Base-by-base conservation (phyloP, 176 grass and related monocot genomes). In the Phoenix roebelenii region DNA sequence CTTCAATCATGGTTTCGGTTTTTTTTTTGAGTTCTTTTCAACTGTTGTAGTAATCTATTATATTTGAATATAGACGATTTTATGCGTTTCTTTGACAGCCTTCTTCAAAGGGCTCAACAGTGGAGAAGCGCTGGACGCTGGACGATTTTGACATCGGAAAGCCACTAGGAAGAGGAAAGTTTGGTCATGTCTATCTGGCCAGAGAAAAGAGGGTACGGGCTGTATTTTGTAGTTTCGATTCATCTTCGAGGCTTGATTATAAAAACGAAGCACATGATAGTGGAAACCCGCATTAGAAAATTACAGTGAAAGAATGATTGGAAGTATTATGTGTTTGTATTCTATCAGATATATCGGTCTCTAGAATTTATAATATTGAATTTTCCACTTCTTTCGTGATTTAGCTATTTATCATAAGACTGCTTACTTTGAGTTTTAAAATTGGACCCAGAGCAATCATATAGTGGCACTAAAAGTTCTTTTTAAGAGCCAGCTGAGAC, bases 381-480 rank as follows among this genome's bases (percentile, higher is more conserved):
- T 6, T 30, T 30, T 30, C 5, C 5, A 6, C 10, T 44, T 44
- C 7, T 44, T 44, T 14, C 2, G 1, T 44, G 10, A 12, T 44
- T 44, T 44, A 44, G 35, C 35, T 44, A 44, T 12, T 12, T 14
- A 44, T 44, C 35, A 44, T 14, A 1, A 44, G 35, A 44, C 10
- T 44, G 35, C 35, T 44, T 44, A 35, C 5, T 44, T 54, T 30
- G 4, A 22, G 18, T 16, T 30, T 61, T 28, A 22, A 44, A 35
- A 10, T 61, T 77, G 50, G 28, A 61, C 62, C 60, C 76, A 98
- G 93, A 92, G 88, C 23, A 98, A 65, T 52, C 84, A 88, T 0
- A 85, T 98, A 54, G 88, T 98, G 22, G 93, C 87, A 24, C 70
- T 98, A 56, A 98, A 98, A 80, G 87, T 98, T 64, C 79, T 98